These are phyloP conservation scores for Penicillium robsamsonii DNA, from an alignment of 495 filamentous ascomycete genomes.

Conservation along the genomic window DNA sequence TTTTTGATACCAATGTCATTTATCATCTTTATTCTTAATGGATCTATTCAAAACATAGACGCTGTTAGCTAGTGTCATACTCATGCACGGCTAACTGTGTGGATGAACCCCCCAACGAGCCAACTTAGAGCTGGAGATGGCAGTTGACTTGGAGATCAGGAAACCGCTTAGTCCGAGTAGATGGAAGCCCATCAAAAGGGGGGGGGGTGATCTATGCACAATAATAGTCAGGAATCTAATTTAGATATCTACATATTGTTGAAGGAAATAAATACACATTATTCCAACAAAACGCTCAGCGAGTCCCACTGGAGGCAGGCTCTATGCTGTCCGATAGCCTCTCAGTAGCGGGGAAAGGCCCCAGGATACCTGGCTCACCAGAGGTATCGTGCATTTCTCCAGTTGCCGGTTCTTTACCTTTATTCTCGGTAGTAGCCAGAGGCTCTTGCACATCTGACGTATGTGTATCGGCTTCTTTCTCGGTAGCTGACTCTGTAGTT, in stretches of 20 bases:
- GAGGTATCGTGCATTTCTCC: not conserved
- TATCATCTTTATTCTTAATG: slow-evolving; percentile 1
- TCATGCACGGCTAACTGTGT: too few relatives aligned
- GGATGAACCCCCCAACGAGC: too few relatives aligned
- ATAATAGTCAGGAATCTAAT: not conserved
- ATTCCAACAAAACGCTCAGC: not conserved
- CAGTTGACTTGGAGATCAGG: too few relatives aligned
- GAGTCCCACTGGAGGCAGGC: not conserved
- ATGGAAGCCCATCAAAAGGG: too few relatives aligned
- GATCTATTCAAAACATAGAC: not conserved
- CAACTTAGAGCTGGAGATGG: too few relatives aligned
- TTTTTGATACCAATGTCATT: slow-evolving; percentile 29
- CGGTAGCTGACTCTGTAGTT: not conserved
- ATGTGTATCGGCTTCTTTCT: not conserved
- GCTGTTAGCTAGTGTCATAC: not conserved
- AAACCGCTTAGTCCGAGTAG: too few relatives aligned
- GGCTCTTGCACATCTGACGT: not conserved
- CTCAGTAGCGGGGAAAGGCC: not conserved
- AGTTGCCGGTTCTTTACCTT: not conserved
- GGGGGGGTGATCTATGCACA: too few relatives aligned
- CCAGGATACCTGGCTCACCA: not conserved
- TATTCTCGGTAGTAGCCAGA: not conserved
- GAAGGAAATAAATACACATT: not conserved
- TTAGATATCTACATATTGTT: not conserved
- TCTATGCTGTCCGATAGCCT: not conserved